phyloP scores from a whole-genome alignment of 2,329 filamentous ascomycete species.

The Fusarium buxicola region DNA sequence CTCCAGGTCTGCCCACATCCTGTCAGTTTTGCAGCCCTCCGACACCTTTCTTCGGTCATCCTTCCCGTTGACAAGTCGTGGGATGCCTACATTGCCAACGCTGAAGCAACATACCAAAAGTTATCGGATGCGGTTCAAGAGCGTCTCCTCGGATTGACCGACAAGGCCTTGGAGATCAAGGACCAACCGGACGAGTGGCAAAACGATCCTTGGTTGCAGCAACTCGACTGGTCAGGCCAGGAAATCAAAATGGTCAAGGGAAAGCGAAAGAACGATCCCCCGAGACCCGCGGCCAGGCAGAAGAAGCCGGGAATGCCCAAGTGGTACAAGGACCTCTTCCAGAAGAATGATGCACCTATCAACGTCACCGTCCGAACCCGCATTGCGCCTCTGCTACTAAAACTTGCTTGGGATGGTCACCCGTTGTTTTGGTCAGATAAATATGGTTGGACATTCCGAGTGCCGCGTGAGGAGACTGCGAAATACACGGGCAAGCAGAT shows the following conservation, averaged over 20 bases:
- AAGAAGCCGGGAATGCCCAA: constrained; percentile 95
- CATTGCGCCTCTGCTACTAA: constrained; percentile 85
- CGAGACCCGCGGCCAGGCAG: constrained; percentile 81
- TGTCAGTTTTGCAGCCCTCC: constrained; percentile 93
- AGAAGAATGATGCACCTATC: constrained; percentile 75
- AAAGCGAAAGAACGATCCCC: constrained; percentile 86
- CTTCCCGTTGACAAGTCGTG: constrained; percentile 89
- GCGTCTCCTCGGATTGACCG: constrained; percentile 77
- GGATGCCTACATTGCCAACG: constrained; percentile 84
- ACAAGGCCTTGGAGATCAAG: constrained; percentile 82
- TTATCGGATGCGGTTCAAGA: constrained; percentile 82
- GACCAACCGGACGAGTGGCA: constrained; percentile 74
- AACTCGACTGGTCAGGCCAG: constrained; percentile 96
- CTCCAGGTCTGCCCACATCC: constrained; percentile 92
- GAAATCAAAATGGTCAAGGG: constrained; percentile 91
- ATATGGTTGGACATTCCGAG: constrained; percentile 92
- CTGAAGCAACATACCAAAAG: constrained; percentile 85
- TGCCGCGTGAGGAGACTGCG: constrained; percentile 69
- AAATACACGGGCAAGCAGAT: constrained; percentile 80
- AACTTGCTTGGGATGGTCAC: constrained; percentile 87
- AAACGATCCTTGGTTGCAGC: constrained; percentile 89
- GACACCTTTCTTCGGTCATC: constrained; percentile 94
- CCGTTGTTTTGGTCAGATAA: constrained; percentile 94
- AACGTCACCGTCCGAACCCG: constrained; percentile 87
- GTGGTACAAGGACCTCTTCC: constrained; percentile 95